Evolutionary conservation across 2,329 filamentous ascomycete genomes (phyloP).

Genomic region (Epichloe uncinata): DNA sequence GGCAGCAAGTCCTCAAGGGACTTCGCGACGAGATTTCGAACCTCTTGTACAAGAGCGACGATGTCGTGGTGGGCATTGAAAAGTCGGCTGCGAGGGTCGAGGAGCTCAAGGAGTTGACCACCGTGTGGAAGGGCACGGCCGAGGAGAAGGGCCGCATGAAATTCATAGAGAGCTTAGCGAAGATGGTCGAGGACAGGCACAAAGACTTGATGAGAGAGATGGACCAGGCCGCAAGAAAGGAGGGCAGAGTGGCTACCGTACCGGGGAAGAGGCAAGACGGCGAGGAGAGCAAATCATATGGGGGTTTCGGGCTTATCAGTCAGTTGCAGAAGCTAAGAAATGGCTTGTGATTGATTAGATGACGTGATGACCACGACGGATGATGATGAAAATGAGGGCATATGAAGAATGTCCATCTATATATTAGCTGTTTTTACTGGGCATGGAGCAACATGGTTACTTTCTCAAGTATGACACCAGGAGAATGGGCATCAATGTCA

Average conservation of each 20-base stretch:
- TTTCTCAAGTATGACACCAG: too few species aligned
- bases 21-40: conserved; percentile 59
- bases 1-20: conserved; percentile 62
- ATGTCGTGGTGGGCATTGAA: conserved; percentile 54
- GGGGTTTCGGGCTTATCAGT: conserved; percentile 47
- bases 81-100: conserved; percentile 63
- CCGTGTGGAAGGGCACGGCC: conserved; percentile 90
- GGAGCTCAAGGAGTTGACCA: conserved; percentile 59
- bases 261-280: conserved; percentile 12
- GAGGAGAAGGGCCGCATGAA: conserved; percentile 76
- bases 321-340: conserved; percentile 47
- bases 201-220: conserved; percentile 38
- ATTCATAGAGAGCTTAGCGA: conserved; percentile 71
- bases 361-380: not conserved
- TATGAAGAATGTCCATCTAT: not conserved
- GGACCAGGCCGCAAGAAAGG: conserved; percentile 28
- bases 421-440: not conserved
- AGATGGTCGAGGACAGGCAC: conserved; percentile 66
- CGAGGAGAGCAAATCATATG: conserved; percentile 29
- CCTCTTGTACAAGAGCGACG: conserved; percentile 44
- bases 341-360: conserved; percentile 30
- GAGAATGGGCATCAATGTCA: too few species aligned
- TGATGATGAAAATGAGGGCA: not conserved
- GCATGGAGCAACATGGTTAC: too few species aligned
- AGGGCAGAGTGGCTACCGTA: conserved; percentile 19